A percentile compares a stretch with the other conserved stretches of the same genome.
These are phyloP conservation scores for Boletus pseudo-olivaceus DNA, from an alignment of 768 basidiomycete genomes.

Conservation along the genomic window DNA sequence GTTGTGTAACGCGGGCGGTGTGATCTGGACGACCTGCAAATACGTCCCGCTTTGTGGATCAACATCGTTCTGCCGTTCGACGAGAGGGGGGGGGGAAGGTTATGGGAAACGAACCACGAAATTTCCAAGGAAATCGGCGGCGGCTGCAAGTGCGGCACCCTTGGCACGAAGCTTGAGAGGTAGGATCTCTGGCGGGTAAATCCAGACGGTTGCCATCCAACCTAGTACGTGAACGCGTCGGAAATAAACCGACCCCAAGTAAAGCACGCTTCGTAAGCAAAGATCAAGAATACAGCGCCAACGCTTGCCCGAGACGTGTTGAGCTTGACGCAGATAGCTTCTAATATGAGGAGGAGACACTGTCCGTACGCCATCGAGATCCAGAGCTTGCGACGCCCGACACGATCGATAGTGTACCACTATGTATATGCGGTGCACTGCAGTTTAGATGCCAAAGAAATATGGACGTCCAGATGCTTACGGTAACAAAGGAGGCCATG, in stretches of 20 bases:
- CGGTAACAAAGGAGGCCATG: neutral
- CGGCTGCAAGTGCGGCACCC: neutral
- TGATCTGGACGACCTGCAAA: neutral
- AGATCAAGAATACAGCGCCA: neutral
- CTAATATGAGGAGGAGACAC: neutral
- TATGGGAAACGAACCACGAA: neutral
- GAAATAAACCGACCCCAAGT: neutral
- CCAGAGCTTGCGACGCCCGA: neutral
- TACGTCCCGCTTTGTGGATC: too few species aligned
- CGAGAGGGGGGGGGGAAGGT: too few species aligned
- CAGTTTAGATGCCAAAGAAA: neutral
- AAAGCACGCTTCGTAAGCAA: neutral
- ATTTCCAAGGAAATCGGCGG: neutral
- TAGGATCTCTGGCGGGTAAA: neutral
- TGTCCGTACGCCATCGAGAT: neutral
- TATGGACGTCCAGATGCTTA: neutral
- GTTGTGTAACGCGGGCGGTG: neutral
- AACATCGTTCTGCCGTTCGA: neutral
- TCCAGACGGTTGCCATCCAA: neutral
- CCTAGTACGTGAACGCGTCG: neutral
- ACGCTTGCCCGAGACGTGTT: neutral
- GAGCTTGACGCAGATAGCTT: neutral
- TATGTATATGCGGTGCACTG: neutral
- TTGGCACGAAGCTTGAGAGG: neutral
- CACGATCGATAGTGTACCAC: neutral